Evolutionary conservation across 169 alveolate species (phyloP).

Genomic region (Plasmodium malariae): DNA sequence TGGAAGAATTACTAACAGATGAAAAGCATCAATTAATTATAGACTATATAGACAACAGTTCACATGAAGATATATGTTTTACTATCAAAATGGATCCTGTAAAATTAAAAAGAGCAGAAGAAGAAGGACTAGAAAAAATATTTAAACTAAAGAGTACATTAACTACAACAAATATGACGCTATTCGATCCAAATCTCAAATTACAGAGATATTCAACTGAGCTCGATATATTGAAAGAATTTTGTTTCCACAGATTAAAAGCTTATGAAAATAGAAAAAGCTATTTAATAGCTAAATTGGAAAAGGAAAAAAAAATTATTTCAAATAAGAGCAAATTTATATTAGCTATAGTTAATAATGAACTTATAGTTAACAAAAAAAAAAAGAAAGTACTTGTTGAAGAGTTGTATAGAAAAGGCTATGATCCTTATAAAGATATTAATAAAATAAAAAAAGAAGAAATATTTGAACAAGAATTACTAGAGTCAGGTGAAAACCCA

Average conservation of each 20-base stretch:
- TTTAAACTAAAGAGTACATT: slow-evolving; percentile 92
- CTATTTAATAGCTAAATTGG: slow-evolving; percentile 88
- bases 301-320: slow-evolving; percentile 87
- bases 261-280: slow-evolving; percentile 92
- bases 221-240: slow-evolving; percentile 94
- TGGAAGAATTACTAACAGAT: slow-evolving; percentile 87
- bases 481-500: slow-evolving; percentile 43
- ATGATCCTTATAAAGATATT: slow-evolving; percentile 88
- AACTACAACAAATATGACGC: slow-evolving; percentile 94
- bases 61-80: slow-evolving; percentile 91
- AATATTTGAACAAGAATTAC: slow-evolving; percentile 33
- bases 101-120: slow-evolving; percentile 77
- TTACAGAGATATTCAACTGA: slow-evolving; percentile 92
- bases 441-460: slow-evolving; percentile 82
- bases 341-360: slow-evolving; percentile 90
- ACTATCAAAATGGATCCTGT: slow-evolving; percentile 89
- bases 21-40: slow-evolving; percentile 79
- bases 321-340: slow-evolving; percentile 93
- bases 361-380: slow-evolving; percentile 88
- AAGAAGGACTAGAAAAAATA: slow-evolving; percentile 93
- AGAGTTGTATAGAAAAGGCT: slow-evolving; percentile 88
- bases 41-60: slow-evolving; percentile 90
- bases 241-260: slow-evolving; percentile 93
- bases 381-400: slow-evolving; percentile 81
- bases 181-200: slow-evolving; percentile 94